These are phyloP conservation scores for Andrographis paniculata DNA, from an alignment of 305 asterid genomes.

Conservation along the genomic window DNA sequence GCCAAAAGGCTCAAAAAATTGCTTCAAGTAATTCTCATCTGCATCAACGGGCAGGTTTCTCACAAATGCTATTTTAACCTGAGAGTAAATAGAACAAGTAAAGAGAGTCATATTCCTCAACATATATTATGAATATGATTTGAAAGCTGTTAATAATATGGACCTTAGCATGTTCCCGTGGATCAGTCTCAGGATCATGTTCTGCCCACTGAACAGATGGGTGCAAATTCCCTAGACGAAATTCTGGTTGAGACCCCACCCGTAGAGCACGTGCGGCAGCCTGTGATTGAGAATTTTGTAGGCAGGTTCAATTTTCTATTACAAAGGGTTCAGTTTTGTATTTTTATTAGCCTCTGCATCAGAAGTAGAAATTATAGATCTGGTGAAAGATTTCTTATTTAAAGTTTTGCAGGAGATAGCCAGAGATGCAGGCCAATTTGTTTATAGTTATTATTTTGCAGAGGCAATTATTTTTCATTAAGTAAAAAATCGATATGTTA, in stretches of 20 bases:
- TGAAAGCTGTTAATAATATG: slow-evolving; percentile 13
- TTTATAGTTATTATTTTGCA: slow-evolving; percentile 17
- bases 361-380: slow-evolving; percentile 11
- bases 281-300: slow-evolving; percentile 88
- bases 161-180: slow-evolving; percentile 72
- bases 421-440: slow-evolving; percentile 17
- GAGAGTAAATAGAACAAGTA: slow-evolving; percentile 26
- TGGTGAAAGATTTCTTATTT: slow-evolving; percentile 21
- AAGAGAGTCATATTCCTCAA: slow-evolving; percentile 13
- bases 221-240: slow-evolving; percentile 78
- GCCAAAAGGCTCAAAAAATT: slow-evolving; percentile 76
- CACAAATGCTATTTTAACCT: slow-evolving; percentile 81
- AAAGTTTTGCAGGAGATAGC: slow-evolving; percentile 16
- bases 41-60: slow-evolving; percentile 64
- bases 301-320: slow-evolving; percentile 45
- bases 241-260: slow-evolving; percentile 69
- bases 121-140: slow-evolving; percentile 12
- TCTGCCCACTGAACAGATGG: slow-evolving; percentile 95
- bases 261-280: slow-evolving; percentile 86
- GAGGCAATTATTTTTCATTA: slow-evolving; percentile 15
- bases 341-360: slow-evolving; percentile 28
- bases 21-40: slow-evolving; percentile 67
- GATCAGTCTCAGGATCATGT: slow-evolving; percentile 48
- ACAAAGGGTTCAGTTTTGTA: slow-evolving; percentile 21
- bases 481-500: no score